Conservation (phyloP, 108 stramenopile genomes). For the Cylindrotheca fusiformis region DNA sequence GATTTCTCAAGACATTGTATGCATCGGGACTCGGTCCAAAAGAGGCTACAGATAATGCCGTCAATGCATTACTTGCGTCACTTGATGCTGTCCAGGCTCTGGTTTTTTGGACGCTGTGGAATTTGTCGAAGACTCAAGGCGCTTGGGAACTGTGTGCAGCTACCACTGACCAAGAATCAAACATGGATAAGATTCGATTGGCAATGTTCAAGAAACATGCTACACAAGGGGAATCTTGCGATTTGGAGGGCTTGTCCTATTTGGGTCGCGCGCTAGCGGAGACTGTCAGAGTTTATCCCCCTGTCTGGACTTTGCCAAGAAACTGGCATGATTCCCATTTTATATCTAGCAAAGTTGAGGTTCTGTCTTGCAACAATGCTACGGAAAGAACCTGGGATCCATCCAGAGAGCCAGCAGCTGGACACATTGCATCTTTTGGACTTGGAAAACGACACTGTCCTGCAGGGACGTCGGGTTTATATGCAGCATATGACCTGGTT, state of each 20-base stretch:
- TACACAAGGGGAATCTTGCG: slow-evolving; percentile 2
- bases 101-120: slow-evolving; percentile 17
- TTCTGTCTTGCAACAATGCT: slow-evolving; percentile 2
- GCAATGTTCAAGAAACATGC: slow-evolving; percentile 1
- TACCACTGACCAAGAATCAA: neutral
- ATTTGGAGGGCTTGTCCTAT: neutral
- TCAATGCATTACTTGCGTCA: slow-evolving; percentile 12
- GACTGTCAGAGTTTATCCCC: slow-evolving; percentile 11
- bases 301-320: slow-evolving; percentile 18
- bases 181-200: neutral
- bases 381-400: slow-evolving; percentile 13
- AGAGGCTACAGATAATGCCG: slow-evolving; percentile 5
- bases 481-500: slow-evolving; percentile 1
- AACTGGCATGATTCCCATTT: neutral
- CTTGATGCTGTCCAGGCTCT: slow-evolving; percentile 5
- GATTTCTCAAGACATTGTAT: neutral
- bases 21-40: neutral
- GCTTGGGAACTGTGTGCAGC: slow-evolving; percentile 8
- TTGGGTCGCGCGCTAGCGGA: slow-evolving; percentile 7
- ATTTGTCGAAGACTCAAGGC: neutral
- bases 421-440: slow-evolving; percentile 11
- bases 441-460: slow-evolving; percentile 11
- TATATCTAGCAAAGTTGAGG: slow-evolving; percentile 7
- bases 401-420: neutral
- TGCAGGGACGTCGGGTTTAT: slow-evolving; percentile 3